Conservation (phyloP, 768 basidiomycete genomes). For the Lactarius deliciosus region DNA sequence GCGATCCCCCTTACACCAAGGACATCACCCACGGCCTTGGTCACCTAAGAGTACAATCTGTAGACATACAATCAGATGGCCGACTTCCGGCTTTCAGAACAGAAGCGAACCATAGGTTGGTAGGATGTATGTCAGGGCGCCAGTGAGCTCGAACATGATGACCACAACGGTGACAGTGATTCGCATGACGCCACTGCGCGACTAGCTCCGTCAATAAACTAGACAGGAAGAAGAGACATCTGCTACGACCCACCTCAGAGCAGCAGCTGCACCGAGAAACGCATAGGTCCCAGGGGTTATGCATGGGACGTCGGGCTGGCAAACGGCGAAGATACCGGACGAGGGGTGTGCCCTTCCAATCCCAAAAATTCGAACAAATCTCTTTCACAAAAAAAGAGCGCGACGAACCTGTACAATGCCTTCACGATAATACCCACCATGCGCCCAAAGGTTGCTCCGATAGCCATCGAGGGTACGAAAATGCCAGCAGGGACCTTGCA, state of each 20-base stretch:
- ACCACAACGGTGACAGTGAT: slow-evolving; percentile 98
- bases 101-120: slow-evolving; percentile 87
- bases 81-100: slow-evolving; percentile 23
- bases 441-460: slow-evolving; percentile 94
- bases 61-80: slow-evolving; percentile 14
- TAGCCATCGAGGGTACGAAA: slow-evolving; percentile 98
- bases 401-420: slow-evolving; percentile 74
- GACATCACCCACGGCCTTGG: slow-evolving; percentile 95
- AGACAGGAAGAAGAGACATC: background rate
- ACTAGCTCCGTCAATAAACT: background rate
- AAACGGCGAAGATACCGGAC: slow-evolving; percentile 86
- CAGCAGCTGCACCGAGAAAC: slow-evolving; percentile 94
- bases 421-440: slow-evolving; percentile 98
- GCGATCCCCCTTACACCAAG: slow-evolving; percentile 93
- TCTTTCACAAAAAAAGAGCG: background rate
- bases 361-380: slow-evolving; percentile 11
- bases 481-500: slow-evolving; percentile 97
- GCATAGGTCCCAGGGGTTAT: slow-evolving; percentile 99
- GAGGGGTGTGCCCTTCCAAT: slow-evolving; percentile 69
- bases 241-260: slow-evolving; percentile 63
- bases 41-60: slow-evolving; percentile 96
- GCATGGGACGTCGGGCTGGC: slow-evolving; percentile 89
- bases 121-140: slow-evolving; percentile 93
- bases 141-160: slow-evolving; percentile 99
- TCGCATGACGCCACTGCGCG: slow-evolving; percentile 84